Evolutionary conservation across 768 basidiomycete species (phyloP).

Genomic region (Termitomyces sp.): DNA sequence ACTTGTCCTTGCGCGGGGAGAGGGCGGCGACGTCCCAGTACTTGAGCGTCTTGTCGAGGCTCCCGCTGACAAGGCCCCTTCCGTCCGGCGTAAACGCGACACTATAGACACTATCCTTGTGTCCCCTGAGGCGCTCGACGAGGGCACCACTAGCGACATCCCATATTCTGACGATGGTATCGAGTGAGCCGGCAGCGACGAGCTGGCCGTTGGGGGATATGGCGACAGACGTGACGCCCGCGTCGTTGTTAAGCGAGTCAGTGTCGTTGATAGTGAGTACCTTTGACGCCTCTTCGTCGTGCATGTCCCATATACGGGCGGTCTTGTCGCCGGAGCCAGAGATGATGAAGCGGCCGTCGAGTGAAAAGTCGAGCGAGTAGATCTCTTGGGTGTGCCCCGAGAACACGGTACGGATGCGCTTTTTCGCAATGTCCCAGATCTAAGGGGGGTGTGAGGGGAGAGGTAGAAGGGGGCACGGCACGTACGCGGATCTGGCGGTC

Average conservation of each 20-base stretch:
- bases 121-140: conserved; percentile 69
- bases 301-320: conserved; percentile 42
- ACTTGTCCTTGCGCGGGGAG: conserved; percentile 42
- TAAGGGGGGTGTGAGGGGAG: conserved; percentile 19
- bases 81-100: conserved; percentile 93
- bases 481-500: conserved; percentile 91
- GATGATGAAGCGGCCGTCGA: conserved; percentile 78
- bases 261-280: conserved; percentile 46
- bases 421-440: conserved; percentile 91
- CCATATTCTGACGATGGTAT: conserved; percentile 81
- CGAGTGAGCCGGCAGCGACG: conserved; percentile 66
- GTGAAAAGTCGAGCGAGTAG: conserved; percentile 88
- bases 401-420: conserved; percentile 72
- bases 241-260: conserved; percentile 37
- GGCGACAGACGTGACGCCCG: conserved; percentile 76
- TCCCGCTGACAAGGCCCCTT: conserved; percentile 84
- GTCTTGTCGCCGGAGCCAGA: conserved; percentile 78
- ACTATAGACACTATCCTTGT: conserved; percentile 81
- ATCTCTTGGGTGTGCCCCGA: conserved; percentile 91
- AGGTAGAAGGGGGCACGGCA: conserved; percentile 29
- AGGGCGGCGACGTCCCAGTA: conserved; percentile 82
- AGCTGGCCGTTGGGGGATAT: conserved; percentile 68
- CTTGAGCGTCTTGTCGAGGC: conserved; percentile 84
- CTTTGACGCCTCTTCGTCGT: conserved; percentile 27
- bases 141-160: conserved; percentile 60